A percentile compares a stretch with the other conserved stretches of the same genome.
Conservation (phyloP, 495 filamentous ascomycete species). For the Podospora tetraspora region DNA sequence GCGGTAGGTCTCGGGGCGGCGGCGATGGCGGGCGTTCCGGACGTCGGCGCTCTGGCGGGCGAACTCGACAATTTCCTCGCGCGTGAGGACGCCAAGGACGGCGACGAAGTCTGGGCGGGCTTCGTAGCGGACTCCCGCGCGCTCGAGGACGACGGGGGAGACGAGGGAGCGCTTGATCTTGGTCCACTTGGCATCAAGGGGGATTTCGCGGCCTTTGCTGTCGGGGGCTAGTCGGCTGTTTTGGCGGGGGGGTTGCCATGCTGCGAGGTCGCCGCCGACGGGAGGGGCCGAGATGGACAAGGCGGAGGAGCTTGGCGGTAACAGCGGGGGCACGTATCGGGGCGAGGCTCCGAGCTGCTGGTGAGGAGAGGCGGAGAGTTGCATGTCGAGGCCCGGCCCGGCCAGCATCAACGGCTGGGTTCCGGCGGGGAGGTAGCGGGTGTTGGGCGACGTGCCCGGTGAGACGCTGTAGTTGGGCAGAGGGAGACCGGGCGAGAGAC, state of each 20-base stretch:
- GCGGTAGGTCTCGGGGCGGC: slow-evolving; percentile 16
- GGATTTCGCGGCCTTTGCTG: slow-evolving; percentile 53
- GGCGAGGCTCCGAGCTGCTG: slow-evolving; percentile 20
- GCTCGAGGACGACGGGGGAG: slow-evolving; percentile 60
- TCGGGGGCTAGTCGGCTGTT: slow-evolving; percentile 43
- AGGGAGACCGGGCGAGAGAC: slow-evolving; percentile 20
- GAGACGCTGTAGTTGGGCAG: slow-evolving; percentile 25
- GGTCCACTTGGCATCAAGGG: slow-evolving; percentile 64
- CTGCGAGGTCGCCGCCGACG: slow-evolving; percentile 9
- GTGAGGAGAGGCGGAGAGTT: slow-evolving; percentile 12
- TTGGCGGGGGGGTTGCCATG: slow-evolving; percentile 11
- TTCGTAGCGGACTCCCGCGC: slow-evolving; percentile 62
- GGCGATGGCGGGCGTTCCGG: slow-evolving; percentile 36
- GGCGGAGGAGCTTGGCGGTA: slow-evolving; percentile 21
- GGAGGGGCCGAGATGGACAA: slow-evolving; percentile 13
- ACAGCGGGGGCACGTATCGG: slow-evolving; percentile 30
- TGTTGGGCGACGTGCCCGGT: slow-evolving; percentile 30
- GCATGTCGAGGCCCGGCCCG: slow-evolving; percentile 12
- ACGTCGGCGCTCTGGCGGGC: slow-evolving; percentile 52
- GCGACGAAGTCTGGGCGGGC: slow-evolving; percentile 63
- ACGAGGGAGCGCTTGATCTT: slow-evolving; percentile 60
- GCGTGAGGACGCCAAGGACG: slow-evolving; percentile 56
- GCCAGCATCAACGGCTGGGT: slow-evolving; percentile 22
- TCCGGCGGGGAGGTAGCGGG: slow-evolving; percentile 19
- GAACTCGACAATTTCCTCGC: slow-evolving; percentile 55